Evolutionary conservation across 805 yeast species (phyloP).

Genomic region (Schizosaccharomyces octosporus): DNA sequence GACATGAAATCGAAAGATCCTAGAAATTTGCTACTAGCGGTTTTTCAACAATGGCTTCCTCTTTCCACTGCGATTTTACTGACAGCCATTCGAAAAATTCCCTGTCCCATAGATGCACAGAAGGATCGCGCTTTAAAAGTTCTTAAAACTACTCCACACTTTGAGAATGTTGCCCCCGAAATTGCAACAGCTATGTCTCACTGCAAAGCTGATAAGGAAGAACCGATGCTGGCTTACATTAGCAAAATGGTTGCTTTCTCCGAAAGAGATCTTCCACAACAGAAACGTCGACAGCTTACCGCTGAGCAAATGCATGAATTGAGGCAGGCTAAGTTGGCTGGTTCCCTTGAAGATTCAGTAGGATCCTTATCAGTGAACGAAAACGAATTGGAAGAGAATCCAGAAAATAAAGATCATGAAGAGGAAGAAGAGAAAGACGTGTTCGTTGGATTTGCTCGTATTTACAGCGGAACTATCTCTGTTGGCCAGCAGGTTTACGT

Average conservation of each 20-base stretch:
- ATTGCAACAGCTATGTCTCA: conserved; percentile 31
- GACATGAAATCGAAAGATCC: conserved; percentile 62
- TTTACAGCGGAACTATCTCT: conserved; percentile 60
- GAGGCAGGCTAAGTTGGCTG: conserved; percentile 17
- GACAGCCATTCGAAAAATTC: conserved; percentile 62
- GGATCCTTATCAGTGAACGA: conserved; percentile 19
- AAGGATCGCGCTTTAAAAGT: conserved; percentile 41
- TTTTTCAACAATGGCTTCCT: conserved; percentile 88
- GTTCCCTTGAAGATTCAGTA: conserved; percentile 10
- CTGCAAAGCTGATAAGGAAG: conserved; percentile 37
- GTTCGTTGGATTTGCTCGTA: conserved; percentile 66
- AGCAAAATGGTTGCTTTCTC: conserved; percentile 80
- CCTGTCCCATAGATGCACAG: conserved; percentile 66
- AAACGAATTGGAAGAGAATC: conserved; percentile 20
- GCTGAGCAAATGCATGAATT: conserved; percentile 37
- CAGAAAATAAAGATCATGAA: conserved; percentile 17
- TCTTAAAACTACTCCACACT: conserved; percentile 28
- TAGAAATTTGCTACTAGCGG: conserved; percentile 31
- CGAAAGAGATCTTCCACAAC: conserved; percentile 48
- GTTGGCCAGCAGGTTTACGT: conserved; percentile 55
- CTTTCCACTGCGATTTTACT: conserved; percentile 64
- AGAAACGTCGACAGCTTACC: conserved; percentile 14
- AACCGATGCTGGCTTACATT: conserved; percentile 46
- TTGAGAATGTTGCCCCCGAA: conserved; percentile 21
- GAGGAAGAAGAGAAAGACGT: conserved; percentile 25